Evolutionary conservation across 2,329 filamentous ascomycete genomes (phyloP), one percentile per base, ranked within the genome.

Genomic region (Chaetomiaceae sp.): DNA sequence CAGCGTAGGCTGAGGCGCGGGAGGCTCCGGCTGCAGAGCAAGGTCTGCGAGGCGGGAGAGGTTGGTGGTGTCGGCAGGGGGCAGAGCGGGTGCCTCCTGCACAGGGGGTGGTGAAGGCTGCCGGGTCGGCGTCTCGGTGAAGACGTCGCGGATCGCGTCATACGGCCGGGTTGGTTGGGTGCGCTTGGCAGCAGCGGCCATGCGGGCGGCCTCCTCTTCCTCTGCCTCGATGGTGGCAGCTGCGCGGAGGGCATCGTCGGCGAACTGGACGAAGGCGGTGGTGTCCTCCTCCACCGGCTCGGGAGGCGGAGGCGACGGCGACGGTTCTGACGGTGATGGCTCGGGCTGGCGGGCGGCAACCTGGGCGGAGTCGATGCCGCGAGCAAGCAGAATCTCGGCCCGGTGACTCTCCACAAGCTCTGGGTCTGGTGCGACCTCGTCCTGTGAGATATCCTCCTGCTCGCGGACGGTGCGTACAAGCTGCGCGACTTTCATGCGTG

Each of bases 111-210:
- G 59, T 15, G 48, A 55, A 14, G 53, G 45, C 12, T 31, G 55
- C 3, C 49, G 52, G 6, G 70, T 57, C 9, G 68, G 62, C n/a
- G 62, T 63, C 38, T 64, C 64, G 3, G 67, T 70, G 47, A 75
- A 74, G 6, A 74, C 69, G 47, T 76, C 72, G 39, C 73, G 64
- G 22, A 76, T 72, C 2, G 73, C 72, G 58, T 76, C 73, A 54
- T 75, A 76, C 0, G 72, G 72, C 22, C 71, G 67, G 11, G 71
- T 70, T n/a, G 56, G 15, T 31, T 51, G 53, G 53, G 59, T 14
- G 56, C 61, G 53, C 42, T 60, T 54, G 12, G 64, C 25, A 22
- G 57, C 33, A 22, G 57, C 33, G 20, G 59, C 55, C n/a, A 29
- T 37, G 29, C 53, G 53, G 5, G 60, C 49, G 15, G 58, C 55